Conservation (phyloP, 2,329 filamentous ascomycete species). For the Daldinia sp. region DNA sequence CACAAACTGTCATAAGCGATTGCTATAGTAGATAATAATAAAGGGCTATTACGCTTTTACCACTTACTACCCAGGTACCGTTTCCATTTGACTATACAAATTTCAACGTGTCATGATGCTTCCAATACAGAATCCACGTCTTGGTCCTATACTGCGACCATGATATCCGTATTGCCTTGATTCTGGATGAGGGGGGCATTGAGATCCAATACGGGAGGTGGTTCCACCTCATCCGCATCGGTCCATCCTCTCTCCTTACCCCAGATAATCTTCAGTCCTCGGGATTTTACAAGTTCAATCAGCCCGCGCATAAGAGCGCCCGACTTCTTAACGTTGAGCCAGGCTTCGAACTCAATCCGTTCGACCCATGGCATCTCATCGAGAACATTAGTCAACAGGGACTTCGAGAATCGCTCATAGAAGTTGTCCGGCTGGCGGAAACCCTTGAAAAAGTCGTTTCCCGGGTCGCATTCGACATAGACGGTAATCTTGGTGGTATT, state of each 20-base stretch:
- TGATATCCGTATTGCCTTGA: conserved; percentile 39
- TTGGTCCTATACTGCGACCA: conserved; percentile 44
- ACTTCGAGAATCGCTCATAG: conserved; percentile 75
- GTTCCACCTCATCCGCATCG: conserved; percentile 60
- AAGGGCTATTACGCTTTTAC: conserved; percentile 8
- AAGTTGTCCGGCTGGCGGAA: conserved; percentile 75
- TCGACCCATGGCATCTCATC: conserved; percentile 67
- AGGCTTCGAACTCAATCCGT: conserved; percentile 77
- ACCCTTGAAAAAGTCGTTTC: conserved; percentile 73
- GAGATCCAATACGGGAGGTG: conserved; percentile 47
- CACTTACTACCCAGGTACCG: background rate
- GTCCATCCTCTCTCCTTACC: conserved; percentile 76
- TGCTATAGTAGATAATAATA: conserved; percentile 7
- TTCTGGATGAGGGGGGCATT: conserved; percentile 40
- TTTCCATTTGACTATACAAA: conserved; percentile 16
- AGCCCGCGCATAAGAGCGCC: conserved; percentile 74
- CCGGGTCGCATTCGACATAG: conserved; percentile 80
- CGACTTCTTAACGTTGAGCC: conserved; percentile 71
- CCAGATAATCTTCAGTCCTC: conserved; percentile 70
- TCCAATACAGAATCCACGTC: conserved; percentile 5
- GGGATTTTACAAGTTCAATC: conserved; percentile 62
- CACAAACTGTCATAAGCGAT: background rate
- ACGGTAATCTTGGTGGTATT: conserved; percentile 71
- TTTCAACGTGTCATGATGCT: conserved; percentile 6
- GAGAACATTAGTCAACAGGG: conserved; percentile 69